These are phyloP conservation scores for Picochlorum sp. DNA, from an alignment of 139 green algal species.

Conservation along the genomic window DNA sequence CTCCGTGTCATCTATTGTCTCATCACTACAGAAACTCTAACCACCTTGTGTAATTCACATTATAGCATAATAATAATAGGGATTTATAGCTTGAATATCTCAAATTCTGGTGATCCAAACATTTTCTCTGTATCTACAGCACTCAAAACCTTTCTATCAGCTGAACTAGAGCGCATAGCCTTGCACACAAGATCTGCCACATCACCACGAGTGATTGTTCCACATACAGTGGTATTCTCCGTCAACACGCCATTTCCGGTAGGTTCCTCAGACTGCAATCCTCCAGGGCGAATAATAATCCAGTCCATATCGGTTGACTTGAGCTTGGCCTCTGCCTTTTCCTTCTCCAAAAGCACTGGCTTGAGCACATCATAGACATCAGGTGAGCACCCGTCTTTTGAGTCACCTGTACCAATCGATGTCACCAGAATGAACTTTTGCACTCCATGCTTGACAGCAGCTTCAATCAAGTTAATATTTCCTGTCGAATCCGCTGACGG, in stretches of 20 bases:
- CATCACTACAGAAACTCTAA: background rate
- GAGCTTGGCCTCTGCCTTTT: slow-evolving; percentile 82
- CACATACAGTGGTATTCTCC: slow-evolving; percentile 66
- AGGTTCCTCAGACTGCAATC: slow-evolving; percentile 75
- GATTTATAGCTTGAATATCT: slow-evolving; percentile 37
- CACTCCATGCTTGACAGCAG: slow-evolving; percentile 73
- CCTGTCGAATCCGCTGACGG: slow-evolving; percentile 67
- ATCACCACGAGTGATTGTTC: slow-evolving; percentile 78
- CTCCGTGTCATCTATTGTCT: background rate
- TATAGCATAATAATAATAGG: too few relatives aligned
- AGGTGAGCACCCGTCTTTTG: slow-evolving; percentile 51
- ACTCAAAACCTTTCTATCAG: slow-evolving; percentile 64
- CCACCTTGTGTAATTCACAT: too few relatives aligned
- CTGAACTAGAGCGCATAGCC: slow-evolving; percentile 64
- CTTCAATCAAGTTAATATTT: slow-evolving; percentile 97
- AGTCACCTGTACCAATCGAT: slow-evolving; percentile 81
- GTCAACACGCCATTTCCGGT: slow-evolving; percentile 81
- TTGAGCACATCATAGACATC: slow-evolving; percentile 87
- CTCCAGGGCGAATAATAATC: slow-evolving; percentile 88
- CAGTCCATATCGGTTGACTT: slow-evolving; percentile 55
- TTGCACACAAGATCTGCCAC: slow-evolving; percentile 73
- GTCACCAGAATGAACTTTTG: slow-evolving; percentile 97
- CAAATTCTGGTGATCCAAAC: slow-evolving; percentile 39
- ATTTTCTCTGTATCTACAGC: slow-evolving; percentile 53
- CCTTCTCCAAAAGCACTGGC: slow-evolving; percentile 90